Conservation (phyloP, 2,329 filamentous ascomycete genomes). For the Aspergillus pseudonomiae region DNA sequence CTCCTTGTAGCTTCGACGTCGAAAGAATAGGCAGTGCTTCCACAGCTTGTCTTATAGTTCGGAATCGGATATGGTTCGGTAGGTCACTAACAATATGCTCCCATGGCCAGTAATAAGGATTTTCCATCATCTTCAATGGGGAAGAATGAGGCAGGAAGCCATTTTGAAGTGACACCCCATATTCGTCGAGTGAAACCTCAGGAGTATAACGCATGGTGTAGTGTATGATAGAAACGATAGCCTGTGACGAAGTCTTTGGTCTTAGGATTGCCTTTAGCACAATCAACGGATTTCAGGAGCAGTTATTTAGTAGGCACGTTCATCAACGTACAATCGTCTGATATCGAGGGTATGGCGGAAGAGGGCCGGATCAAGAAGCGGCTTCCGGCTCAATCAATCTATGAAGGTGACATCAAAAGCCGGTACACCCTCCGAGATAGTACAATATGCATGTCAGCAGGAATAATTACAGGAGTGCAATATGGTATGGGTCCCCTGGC, state of each 20-base stretch:
- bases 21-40: slow-evolving; percentile 78
- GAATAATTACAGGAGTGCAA: neutral
- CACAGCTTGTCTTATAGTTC: slow-evolving; percentile 73
- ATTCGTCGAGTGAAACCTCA: slow-evolving; percentile 61
- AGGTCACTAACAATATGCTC: slow-evolving; percentile 77
- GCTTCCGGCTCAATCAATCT: slow-evolving; percentile 1
- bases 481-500: neutral
- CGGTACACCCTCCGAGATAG: neutral
- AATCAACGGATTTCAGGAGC: neutral
- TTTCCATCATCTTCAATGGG: slow-evolving; percentile 73
- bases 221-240: neutral
- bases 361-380: slow-evolving; percentile 3
- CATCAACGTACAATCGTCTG: neutral
- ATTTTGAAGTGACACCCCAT: slow-evolving; percentile 61
- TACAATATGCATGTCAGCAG: neutral
- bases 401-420: neutral
- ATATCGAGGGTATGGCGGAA: slow-evolving; percentile 4
- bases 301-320: neutral
- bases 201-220: slow-evolving; percentile 30
- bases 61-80: slow-evolving; percentile 74
- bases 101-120: slow-evolving; percentile 90
- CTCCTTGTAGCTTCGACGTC: slow-evolving; percentile 72
- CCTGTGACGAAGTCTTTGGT: too few species aligned
- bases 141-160: slow-evolving; percentile 81
- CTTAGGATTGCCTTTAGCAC: neutral